Base-by-base conservation (phyloP, 1,284 basidiomycete genomes). In the Cystobasidium pallidum region DNA sequence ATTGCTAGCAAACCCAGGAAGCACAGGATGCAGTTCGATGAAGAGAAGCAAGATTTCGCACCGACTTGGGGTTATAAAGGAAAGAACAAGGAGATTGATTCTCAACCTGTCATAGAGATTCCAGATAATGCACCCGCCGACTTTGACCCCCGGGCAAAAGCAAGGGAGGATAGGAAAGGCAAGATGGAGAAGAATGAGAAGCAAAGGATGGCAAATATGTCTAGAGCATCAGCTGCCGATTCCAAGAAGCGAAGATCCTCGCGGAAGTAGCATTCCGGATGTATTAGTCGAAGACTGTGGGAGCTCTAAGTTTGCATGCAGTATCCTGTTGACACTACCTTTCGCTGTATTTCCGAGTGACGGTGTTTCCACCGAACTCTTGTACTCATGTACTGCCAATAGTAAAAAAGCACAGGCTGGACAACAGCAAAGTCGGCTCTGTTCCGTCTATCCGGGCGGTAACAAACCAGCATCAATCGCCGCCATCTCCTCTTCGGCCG, bases 41-140 rank as follows among this genome's bases (percentile, higher is more conserved):
- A 98, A 77, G 93, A 94, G 81, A 87, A 86, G 77, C 91, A 95
- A 81, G 91, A 91, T 49, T 99, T 92, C 91, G 91, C 96, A 15
- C 86, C 89, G 67, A 84, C 91, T 65, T 99, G 95, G 95, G 95
- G 96, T 0, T 87, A 86, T 80, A 88, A 88, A 74, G 93, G 91
- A 30, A 92, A 92, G 83, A 98, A 98, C 81, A 94, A 88, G 83
- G 86, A 93, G 75, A n/a, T 36, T 32, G 82, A 83, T 28, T 93
- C 98, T 83, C 87, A 88, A 17, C 91, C 94, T 80, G 98, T 96
- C 74, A 89, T 91, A 66, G 93, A 94, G 80, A 89, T 98, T 61
- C 91, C 91, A 78, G 84, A 85, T 57, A 88, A 92, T 79, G 54
- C 88, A 79, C 85, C 88, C 72, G 80, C 80, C 70, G 88, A 91